A percentile compares a stretch with the other conserved stretches of the same genome.
Conservation (phyloP, 2,329 filamentous ascomycete genomes). For the Teratosphaeria gauchensis region DNA sequence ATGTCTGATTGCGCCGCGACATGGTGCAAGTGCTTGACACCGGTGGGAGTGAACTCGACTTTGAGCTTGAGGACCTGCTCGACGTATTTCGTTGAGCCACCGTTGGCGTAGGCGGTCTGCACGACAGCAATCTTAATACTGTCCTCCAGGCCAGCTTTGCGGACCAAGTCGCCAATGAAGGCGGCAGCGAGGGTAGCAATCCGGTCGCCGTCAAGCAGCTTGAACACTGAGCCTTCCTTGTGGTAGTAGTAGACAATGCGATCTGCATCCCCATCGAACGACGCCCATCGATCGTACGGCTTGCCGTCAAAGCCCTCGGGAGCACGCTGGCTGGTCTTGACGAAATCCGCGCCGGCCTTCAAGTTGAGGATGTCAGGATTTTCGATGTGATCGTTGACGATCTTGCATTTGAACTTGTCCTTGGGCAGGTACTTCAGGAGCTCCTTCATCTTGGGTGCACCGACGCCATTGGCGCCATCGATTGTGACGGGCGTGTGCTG, state of each 20-base stretch:
- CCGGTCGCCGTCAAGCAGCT: slow-evolving; percentile 89
- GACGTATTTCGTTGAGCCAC: slow-evolving; percentile 85
- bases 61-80: slow-evolving; percentile 79
- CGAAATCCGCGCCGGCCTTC: slow-evolving; percentile 87
- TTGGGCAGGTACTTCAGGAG: slow-evolving; percentile 73
- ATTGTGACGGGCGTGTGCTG: slow-evolving; percentile 67
- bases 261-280: slow-evolving; percentile 90
- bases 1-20: slow-evolving; percentile 92
- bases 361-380: slow-evolving; percentile 82
- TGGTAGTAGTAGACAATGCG: slow-evolving; percentile 91
- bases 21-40: slow-evolving; percentile 95
- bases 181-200: slow-evolving; percentile 90
- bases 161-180: slow-evolving; percentile 83
- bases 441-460: slow-evolving; percentile 80
- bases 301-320: slow-evolving; percentile 73
- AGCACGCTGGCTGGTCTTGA: slow-evolving; percentile 92
- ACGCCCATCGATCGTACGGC: slow-evolving; percentile 71
- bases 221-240: slow-evolving; percentile 73
- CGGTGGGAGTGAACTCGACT: slow-evolving; percentile 86
- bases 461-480: slow-evolving; percentile 94
- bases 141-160: slow-evolving; percentile 65
- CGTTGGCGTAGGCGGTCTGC: slow-evolving; percentile 96
- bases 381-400: slow-evolving; percentile 88
- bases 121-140: slow-evolving; percentile 87
- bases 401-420: slow-evolving; percentile 65